Evolutionary conservation across 768 basidiomycete species (phyloP), one percentile per base, ranked within the genome.

Genomic region (Pisolithus albus): DNA sequence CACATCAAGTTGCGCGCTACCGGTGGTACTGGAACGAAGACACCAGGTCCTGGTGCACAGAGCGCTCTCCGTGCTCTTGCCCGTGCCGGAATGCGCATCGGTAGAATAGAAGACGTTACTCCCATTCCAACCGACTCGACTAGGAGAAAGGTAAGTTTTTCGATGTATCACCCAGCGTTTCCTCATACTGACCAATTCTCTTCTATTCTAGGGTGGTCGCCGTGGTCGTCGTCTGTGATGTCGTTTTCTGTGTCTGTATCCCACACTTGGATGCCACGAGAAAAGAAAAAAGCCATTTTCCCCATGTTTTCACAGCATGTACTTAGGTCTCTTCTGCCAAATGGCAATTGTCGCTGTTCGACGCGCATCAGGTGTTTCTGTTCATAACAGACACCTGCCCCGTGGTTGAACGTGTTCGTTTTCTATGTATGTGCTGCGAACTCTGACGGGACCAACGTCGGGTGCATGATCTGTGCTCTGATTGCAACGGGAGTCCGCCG

Each of bases 1-100:
- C 96, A 98, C 79, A 84, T 99, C 81, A 99, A 98, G 78, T 86
- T 99, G 65, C 87, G 96, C 61, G 96, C 96, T 44, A 98, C 96
- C 51, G 96, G 87, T 61, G 96, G 96, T 68, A 97, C 93, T 50
- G 94, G 93, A 58, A 98, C 96, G 65, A 99, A 98, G 79, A 95
- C 95, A 55, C 96, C 96, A 40, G 96, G 96, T 46, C 96, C 96
- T 16, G 96, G 96, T 72, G 96, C 92, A 43, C 96, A 99, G 78
- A 89, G 88, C 61, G 95, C 96, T 40, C 87, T 98, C 65, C 91
- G 95, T 73, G 96, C 94, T 48, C 86, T 98, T 52, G 96, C 96
- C 63, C 93, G 95, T 75, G 86, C 95, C 52, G 95, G 96, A 49
- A 96, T 99, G 92, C 78, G 88, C 59, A 97, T 99, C 60, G 96